Evolutionary conservation across 78 protist genomes (phyloP), one percentile per base, ranked within the genome.

Genomic region (Protostelium mycophagum): DNA sequence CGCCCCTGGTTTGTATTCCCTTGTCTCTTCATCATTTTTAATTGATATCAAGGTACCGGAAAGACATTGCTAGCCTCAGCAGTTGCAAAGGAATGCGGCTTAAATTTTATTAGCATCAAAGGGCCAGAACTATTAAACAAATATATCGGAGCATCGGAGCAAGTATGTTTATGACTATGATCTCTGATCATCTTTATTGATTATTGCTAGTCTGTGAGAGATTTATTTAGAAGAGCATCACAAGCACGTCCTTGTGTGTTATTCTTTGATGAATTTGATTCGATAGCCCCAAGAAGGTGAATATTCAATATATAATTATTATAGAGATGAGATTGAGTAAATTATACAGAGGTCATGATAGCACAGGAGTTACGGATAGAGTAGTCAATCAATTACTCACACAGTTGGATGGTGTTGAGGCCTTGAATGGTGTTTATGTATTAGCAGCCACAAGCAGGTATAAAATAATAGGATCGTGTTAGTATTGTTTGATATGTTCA

Each of bases 111-210:
- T 38, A 5, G 89, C 38, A 94, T 99, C 38, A 94, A 96, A 35
- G 99, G 99, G 0, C 99, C 99, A 23, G 99, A 98, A 92, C n/a
- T 99, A 37, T 91, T 98, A 35, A 90, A 96, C 88, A 98, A 98
- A 94, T 96, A 95, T 92, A 95, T 96, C 83, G 99, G 99, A 36
- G 92, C 88, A 83, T 90, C 96, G 36, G 99, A 98, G 90, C 96
- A 90, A 38, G 92, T 51, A 16, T 25, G 73, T 25, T 16, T 5
- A 51, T 88, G 36, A 38, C 29, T 87, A 86, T n/a, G 28, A 28
- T 86, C 37, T n/a, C 28, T 86, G 28, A 28, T 86, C 37, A 34
- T 28, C 87, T 28, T 35, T 35, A 34, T n/a, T 35, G 28, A 28
- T 28, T n/a, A n/a, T 34, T n/a, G 87, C n/a, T 10, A 39, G 36